phyloP scores from a whole-genome alignment of 2,329 filamentous ascomycete genomes.

The Colletotrichum trifolii region DNA sequence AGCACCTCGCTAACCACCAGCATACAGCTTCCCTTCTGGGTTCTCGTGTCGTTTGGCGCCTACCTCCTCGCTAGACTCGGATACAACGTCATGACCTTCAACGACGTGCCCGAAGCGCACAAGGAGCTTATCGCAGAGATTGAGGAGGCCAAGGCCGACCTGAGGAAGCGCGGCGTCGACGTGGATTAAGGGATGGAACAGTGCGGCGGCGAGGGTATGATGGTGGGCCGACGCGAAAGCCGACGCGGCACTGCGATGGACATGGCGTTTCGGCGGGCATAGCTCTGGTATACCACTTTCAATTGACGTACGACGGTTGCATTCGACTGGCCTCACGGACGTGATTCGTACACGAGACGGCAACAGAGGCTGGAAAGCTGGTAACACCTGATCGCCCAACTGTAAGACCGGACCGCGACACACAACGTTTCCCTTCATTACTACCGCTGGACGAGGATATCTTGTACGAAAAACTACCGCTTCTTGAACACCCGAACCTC shows the following conservation, averaged over 20 bases:
- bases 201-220: neutral
- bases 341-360: no score
- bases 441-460: no score
- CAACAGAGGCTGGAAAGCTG: no score
- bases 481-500: no score
- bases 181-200: conserved; percentile 68
- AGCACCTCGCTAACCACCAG: conserved; percentile 17
- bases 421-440: no score
- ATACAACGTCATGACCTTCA: conserved; percentile 93
- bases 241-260: neutral
- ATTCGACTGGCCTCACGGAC: neutral
- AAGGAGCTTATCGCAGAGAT: conserved; percentile 90
- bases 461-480: no score
- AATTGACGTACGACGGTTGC: conserved; percentile 4
- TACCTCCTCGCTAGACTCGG: conserved; percentile 93
- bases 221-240: neutral
- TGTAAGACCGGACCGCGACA: no score
- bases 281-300: neutral
- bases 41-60: conserved; percentile 88
- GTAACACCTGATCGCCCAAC: no score
- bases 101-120: conserved; percentile 92
- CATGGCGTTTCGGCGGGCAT: conserved; percentile 12
- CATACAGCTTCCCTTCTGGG: conserved; percentile 88
- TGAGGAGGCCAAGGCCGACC: conserved; percentile 77
- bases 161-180: conserved; percentile 79